These are phyloP conservation scores for Madurella mycetomatis DNA, from an alignment of 2,329 filamentous ascomycete genomes.

Conservation along the genomic window DNA sequence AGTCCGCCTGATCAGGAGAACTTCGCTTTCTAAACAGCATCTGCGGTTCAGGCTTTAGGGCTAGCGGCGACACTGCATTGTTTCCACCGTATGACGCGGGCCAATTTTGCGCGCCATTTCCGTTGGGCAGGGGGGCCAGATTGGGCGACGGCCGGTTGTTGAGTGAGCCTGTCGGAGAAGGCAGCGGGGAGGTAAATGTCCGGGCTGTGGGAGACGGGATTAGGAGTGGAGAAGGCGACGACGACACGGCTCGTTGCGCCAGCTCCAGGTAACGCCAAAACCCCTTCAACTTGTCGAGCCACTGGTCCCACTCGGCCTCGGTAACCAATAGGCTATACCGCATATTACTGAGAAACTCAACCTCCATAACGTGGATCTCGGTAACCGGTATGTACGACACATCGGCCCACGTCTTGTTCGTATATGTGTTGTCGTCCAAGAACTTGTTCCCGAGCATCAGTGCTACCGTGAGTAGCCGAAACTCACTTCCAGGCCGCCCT, in stretches of 20 bases:
- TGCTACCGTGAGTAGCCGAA: slow-evolving; percentile 84
- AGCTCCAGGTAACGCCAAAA: slow-evolving; percentile 81
- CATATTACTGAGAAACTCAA: slow-evolving; percentile 99
- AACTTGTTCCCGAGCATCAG: slow-evolving; percentile 99
- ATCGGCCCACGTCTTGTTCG: slow-evolving; percentile 99
- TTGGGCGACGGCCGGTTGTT: slow-evolving; percentile 39
- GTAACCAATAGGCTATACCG: slow-evolving; percentile 88
- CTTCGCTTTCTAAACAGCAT: slow-evolving; percentile 45
- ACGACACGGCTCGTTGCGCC: slow-evolving; percentile 40
- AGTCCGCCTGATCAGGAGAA: slow-evolving; percentile 41
- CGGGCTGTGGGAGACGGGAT: slow-evolving; percentile 38
- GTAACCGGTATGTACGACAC: slow-evolving; percentile 90
- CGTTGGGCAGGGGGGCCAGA: slow-evolving; percentile 25
- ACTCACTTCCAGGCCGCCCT: slow-evolving; percentile 90
- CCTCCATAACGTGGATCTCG: slow-evolving; percentile 98
- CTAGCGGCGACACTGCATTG: slow-evolving; percentile 42
- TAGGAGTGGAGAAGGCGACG: slow-evolving; percentile 38
- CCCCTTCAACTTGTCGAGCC: slow-evolving; percentile 76
- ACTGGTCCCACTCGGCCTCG: slow-evolving; percentile 78
- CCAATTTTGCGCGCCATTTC: slow-evolving; percentile 33
- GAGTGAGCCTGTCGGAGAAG: slow-evolving; percentile 43
- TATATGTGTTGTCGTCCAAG: slow-evolving; percentile 97
- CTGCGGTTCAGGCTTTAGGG: slow-evolving; percentile 38
- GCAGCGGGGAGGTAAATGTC: slow-evolving; percentile 43
- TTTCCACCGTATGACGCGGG: slow-evolving; percentile 28